Evolutionary conservation across 345 rosid genomes (phyloP).

Genomic region (Aurinia saxatilis): DNA sequence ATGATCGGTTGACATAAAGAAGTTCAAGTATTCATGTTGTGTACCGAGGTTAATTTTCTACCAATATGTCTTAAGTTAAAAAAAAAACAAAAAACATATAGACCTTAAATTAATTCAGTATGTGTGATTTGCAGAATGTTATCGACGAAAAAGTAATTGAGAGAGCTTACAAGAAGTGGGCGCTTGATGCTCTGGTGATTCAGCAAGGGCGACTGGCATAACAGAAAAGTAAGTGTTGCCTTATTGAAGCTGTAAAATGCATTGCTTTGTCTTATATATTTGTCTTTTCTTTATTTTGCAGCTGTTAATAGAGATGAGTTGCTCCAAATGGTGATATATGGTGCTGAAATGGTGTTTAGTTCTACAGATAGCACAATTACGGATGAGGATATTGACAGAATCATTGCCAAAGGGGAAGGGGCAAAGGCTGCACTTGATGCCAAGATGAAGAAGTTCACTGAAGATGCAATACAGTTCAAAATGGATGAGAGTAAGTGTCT

Average conservation of each 20-base stretch:
- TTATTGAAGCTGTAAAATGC: not conserved
- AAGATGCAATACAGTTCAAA: no score
- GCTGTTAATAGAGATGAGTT: constrained; percentile 96
- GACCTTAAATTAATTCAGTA: constrained; percentile 4
- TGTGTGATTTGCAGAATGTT: constrained; percentile 51
- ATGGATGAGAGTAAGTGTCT: constrained; percentile 73
- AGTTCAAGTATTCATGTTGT: constrained; percentile 94
- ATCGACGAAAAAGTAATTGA: constrained; percentile 93
- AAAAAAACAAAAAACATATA: not conserved
- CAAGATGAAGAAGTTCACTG: constrained; percentile 96
- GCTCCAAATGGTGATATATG: constrained; percentile 98
- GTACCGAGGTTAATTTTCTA: constrained; percentile 61
- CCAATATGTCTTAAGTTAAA: not conserved
- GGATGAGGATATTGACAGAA: no score
- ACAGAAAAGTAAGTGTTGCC: constrained; percentile 62
- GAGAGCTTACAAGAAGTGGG: constrained; percentile 89
- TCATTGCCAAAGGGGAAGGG: no score
- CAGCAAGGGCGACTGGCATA: constrained; percentile 91
- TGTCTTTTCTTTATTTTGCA: constrained; percentile 21
- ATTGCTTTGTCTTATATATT: not conserved
- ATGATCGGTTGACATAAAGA: constrained; percentile 96
- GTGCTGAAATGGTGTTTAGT: no score
- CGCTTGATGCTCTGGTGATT: constrained; percentile 89
- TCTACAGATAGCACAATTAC: constrained; percentile 96
- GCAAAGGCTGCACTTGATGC: constrained; percentile 98